phyloP scores from a whole-genome alignment of 352 stramenopile species.

The Phytopythium litorale region DNA sequence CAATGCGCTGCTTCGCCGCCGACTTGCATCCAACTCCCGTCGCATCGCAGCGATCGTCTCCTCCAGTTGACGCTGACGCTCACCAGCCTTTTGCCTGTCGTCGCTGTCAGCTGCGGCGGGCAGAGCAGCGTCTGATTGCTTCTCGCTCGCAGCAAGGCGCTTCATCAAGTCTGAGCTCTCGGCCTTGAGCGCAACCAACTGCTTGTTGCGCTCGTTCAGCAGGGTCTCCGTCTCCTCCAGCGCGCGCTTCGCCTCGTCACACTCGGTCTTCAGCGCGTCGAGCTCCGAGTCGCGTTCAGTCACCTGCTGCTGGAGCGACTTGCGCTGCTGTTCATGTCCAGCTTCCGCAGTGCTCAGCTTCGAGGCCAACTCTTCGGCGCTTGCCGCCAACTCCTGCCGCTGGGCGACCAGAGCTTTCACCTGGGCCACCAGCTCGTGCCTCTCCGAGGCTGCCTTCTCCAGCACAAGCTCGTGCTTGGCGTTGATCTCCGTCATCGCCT shows the following conservation, averaged over 20 bases:
- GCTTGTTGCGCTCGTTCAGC: slow-evolving; percentile 17
- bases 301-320: slow-evolving; percentile 10
- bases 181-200: slow-evolving; percentile 21
- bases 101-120: neutral
- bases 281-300: slow-evolving; percentile 11
- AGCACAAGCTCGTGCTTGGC: slow-evolving; percentile 12
- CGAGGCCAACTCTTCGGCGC: slow-evolving; percentile 3
- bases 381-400: slow-evolving; percentile 19
- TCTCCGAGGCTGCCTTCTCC: slow-evolving; percentile 11
- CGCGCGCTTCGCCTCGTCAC: slow-evolving; percentile 10
- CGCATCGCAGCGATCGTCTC: neutral
- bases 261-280: slow-evolving; percentile 7
- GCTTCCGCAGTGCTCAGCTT: neutral
- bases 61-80: neutral
- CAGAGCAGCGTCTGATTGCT: neutral
- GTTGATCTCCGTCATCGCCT: neutral
- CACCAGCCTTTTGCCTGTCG: slow-evolving; percentile 10
- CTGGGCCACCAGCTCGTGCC: slow-evolving; percentile 16
- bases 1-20: neutral
- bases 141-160: slow-evolving; percentile 20
- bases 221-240: slow-evolving; percentile 13
- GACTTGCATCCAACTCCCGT: slow-evolving; percentile 2
- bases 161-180: slow-evolving; percentile 25
- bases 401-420: slow-evolving; percentile 17
- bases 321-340: slow-evolving; percentile 20